Evolutionary conservation across 1,284 basidiomycete species (phyloP), one percentile per base, ranked within the genome.

Genomic region (Ganoderma resinaceum): DNA sequence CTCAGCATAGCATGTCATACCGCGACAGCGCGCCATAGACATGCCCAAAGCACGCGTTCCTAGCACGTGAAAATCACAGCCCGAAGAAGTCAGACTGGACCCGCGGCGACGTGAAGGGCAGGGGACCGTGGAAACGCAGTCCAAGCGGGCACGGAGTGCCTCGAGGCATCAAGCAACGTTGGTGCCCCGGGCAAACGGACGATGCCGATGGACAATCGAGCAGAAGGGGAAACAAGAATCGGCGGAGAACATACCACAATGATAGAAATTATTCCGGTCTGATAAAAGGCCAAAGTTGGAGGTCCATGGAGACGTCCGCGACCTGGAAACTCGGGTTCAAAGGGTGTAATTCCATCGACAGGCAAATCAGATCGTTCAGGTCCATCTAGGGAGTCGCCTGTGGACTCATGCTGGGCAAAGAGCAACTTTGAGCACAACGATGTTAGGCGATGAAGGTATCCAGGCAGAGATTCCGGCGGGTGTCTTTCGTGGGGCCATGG

Each of bases 1-100:
- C 55, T 58, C 55, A 58, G 33, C 33, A 37, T 37, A 58, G 55
- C 55, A 16, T 53, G 46, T 49, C 46, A 49, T 23, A 16, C 53
- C 14, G 18, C 6, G 9, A 33, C 16, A 4, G 53, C 53, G 26
- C 29, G 53, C 23, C 46, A 33, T 29, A 7, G 5, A 31, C 8
- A 29, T 18, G 53, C 31, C 18, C 16, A 35, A 31, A n/a, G 33
- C 29, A 12, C 33, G 33, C 33, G 9, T 58, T 3, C n/a, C 9
- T 12, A 12, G 12, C 31, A n/a, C 55, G 55, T 58, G 11, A 23
- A 31, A n/a, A n/a, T 11, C 20, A 18, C 31, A 1, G 33, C 31
- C n/a, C 2, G 20, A 20, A 16, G 55, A 29, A 35, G 33, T n/a
- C 6, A 37, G 9, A 2, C 20, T 37, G 9, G 3, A 23, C 12